Percentiles rank a stretch among this genome's conserved stretches.
phyloP scores from a whole-genome alignment of 1,284 basidiomycete species.

The Jaminaea rosea region DNA sequence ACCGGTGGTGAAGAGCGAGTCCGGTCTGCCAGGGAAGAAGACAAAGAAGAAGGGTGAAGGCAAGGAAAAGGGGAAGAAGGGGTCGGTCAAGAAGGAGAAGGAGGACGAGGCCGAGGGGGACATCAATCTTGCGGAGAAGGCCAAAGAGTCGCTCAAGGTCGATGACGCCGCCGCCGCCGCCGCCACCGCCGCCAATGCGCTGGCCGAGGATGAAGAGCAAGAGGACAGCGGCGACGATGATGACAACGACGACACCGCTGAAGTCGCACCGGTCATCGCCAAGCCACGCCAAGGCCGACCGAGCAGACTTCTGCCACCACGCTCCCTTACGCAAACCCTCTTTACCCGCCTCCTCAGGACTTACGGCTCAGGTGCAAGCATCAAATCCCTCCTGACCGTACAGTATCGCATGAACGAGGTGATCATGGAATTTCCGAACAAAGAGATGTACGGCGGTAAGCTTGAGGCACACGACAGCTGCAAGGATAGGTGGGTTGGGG shows the following conservation, averaged over 20 bases:
- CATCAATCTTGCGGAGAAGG: no score
- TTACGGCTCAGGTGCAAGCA: slow-evolving; percentile 72
- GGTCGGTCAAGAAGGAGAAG: neutral
- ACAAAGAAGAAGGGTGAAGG: slow-evolving; percentile 8
- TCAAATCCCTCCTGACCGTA: slow-evolving; percentile 60
- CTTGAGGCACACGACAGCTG: slow-evolving; percentile 67
- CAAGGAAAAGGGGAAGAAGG: slow-evolving; percentile 7
- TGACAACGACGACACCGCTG: neutral
- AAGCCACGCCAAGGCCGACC: slow-evolving; percentile 51
- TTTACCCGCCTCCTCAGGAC: slow-evolving; percentile 82
- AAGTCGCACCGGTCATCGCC: neutral
- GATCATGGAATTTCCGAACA: slow-evolving; percentile 80
- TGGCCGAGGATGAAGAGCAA: slow-evolving; percentile 1
- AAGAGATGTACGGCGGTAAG: slow-evolving; percentile 66
- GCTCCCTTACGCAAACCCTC: slow-evolving; percentile 73
- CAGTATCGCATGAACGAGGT: slow-evolving; percentile 66
- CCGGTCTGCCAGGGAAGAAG: slow-evolving; percentile 13
- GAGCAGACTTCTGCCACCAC: no score
- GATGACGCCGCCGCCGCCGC: neutral
- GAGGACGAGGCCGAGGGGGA: slow-evolving; percentile 6
- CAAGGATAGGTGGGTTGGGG: slow-evolving; percentile 43
- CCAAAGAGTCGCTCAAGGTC: slow-evolving; percentile 1
- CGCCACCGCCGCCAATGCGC: neutral
- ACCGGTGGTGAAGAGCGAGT: slow-evolving; percentile 61
- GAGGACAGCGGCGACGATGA: neutral